Evolutionary conservation across 2,329 filamentous ascomycete genomes (phyloP).

Genomic region (Chaetomium sp.): DNA sequence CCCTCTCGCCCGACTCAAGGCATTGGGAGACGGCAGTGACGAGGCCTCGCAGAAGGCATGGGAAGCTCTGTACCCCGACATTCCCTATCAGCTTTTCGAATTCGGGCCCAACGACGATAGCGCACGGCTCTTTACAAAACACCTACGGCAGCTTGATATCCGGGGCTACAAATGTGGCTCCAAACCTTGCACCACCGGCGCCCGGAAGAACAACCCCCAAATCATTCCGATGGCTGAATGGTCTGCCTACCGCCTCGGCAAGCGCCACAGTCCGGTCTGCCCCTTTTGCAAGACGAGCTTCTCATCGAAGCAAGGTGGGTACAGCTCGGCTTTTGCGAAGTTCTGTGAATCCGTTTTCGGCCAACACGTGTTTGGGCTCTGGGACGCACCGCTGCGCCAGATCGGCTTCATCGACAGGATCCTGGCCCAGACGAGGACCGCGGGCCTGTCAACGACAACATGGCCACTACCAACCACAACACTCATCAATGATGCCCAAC

Average conservation of each 20-base stretch:
- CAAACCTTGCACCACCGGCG: background rate
- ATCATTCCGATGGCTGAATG: slow-evolving; percentile 6
- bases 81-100: slow-evolving; percentile 6
- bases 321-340: background rate
- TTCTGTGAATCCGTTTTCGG: background rate
- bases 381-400: slow-evolving; percentile 10
- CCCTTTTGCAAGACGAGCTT: background rate
- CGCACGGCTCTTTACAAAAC: background rate
- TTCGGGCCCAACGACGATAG: background rate
- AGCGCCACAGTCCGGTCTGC: background rate
- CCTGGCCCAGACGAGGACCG: background rate
- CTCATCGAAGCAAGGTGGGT: background rate
- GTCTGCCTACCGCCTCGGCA: slow-evolving; percentile 2
- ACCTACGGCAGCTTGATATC: background rate
- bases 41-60: slow-evolving; percentile 2
- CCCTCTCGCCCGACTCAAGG: slow-evolving; percentile 5
- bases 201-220: background rate
- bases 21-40: background rate
- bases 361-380: slow-evolving; percentile 5
- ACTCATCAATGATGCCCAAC: background rate
- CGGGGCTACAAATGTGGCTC: slow-evolving; percentile 3
- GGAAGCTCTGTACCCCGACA: background rate
- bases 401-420: background rate
- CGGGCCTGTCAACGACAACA: background rate
- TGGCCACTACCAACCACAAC: background rate